Evolutionary conservation across 371 early-diverging fungal genomes (phyloP).

Genomic region (Blakeslea trispora): DNA sequence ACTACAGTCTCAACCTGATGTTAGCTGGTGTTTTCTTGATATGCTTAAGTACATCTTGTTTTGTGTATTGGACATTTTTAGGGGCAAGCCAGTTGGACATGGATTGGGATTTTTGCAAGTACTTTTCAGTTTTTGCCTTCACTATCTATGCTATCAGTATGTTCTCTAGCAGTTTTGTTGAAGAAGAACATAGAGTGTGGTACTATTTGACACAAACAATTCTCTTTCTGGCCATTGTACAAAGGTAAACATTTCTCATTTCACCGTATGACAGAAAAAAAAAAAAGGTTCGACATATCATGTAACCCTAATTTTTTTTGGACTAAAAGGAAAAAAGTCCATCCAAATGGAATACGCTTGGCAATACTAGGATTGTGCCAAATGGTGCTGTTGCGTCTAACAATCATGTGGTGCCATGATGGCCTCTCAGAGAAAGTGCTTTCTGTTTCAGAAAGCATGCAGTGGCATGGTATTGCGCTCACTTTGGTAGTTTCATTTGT

Average conservation of each 20-base stretch:
- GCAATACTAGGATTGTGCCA: slow-evolving; percentile 6
- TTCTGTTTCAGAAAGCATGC: slow-evolving; percentile 6
- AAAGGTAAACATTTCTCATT: slow-evolving; percentile 38
- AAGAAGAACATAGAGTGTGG: slow-evolving; percentile 81
- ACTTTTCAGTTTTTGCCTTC: slow-evolving; percentile 35
- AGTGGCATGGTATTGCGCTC: slow-evolving; percentile 26
- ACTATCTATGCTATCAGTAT: slow-evolving; percentile 55
- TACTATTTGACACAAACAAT: slow-evolving; percentile 68
- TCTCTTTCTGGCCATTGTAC: slow-evolving; percentile 44
- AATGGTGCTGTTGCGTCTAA: slow-evolving; percentile 12
- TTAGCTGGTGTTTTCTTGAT: slow-evolving; percentile 38
- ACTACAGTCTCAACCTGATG: slow-evolving; percentile 59
- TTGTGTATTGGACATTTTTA: neutral
- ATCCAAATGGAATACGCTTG: neutral
- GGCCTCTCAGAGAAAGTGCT: slow-evolving; percentile 2
- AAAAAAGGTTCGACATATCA: neutral
- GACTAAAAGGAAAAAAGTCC: neutral
- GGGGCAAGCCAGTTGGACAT: neutral
- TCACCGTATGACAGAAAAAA: neutral
- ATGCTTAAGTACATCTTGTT: slow-evolving; percentile 7
- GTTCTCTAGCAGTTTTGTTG: slow-evolving; percentile 76
- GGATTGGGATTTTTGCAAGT: slow-evolving; percentile 15
- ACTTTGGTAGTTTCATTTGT: slow-evolving; percentile 6
- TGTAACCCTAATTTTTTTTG: slow-evolving; percentile 11
- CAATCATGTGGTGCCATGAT: slow-evolving; percentile 15